Percentiles rank a stretch among this genome's conserved stretches.
Conservation (phyloP, 352 stramenopile species). For the Globisporangium parvum region DNA sequence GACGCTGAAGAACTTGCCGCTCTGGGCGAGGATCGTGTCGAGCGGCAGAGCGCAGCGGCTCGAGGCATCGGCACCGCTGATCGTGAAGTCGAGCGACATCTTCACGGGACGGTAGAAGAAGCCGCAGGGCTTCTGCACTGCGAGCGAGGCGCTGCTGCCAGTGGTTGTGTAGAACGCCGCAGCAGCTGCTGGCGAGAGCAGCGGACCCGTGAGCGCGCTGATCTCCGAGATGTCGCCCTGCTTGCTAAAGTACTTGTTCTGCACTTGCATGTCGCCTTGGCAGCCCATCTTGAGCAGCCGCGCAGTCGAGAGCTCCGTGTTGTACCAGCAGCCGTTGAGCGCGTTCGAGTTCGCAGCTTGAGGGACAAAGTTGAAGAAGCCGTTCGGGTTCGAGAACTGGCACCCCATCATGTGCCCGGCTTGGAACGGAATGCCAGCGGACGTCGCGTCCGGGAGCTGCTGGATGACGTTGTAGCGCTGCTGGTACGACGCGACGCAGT, state of each 20-base stretch:
- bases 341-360: slow-evolving; percentile 29
- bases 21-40: slow-evolving; percentile 11
- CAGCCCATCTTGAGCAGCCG: slow-evolving; percentile 31
- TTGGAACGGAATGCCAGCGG: slow-evolving; percentile 18
- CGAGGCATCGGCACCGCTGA: slow-evolving; percentile 12
- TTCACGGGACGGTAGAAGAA: slow-evolving; percentile 29
- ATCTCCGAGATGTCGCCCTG: slow-evolving; percentile 20
- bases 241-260: slow-evolving; percentile 20
- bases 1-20: slow-evolving; percentile 21
- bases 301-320: slow-evolving; percentile 23
- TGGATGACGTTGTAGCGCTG: slow-evolving; percentile 26
- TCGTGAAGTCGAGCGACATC: slow-evolving; percentile 31
- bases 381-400: slow-evolving; percentile 31
- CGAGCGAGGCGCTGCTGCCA: slow-evolving; percentile 14
- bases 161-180: slow-evolving; percentile 20
- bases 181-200: slow-evolving; percentile 14
- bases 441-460: slow-evolving; percentile 20
- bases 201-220: slow-evolving; percentile 12
- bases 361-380: slow-evolving; percentile 35
- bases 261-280: slow-evolving; percentile 15
- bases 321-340: slow-evolving; percentile 33
- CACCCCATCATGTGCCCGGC: slow-evolving; percentile 25
- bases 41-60: slow-evolving; percentile 18
- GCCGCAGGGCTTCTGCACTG: slow-evolving; percentile 21
- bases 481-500: slow-evolving; percentile 27